Evolutionary conservation across 2,329 filamentous ascomycete species (phyloP).

Genomic region (Sporothrix euskadiensis): DNA sequence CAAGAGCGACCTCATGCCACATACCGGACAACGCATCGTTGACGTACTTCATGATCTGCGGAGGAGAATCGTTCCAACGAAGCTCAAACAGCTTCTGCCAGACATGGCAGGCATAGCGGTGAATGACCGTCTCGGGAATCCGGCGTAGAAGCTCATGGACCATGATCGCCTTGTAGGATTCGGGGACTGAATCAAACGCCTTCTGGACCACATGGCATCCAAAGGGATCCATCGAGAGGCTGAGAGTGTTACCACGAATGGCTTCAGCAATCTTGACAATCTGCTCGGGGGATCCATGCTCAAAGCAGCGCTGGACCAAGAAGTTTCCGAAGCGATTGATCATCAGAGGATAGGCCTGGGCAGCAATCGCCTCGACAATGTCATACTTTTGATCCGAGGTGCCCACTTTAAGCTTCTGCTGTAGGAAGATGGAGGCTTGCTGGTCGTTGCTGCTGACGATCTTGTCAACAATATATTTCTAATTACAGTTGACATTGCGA

Average conservation of each 20-base stretch:
- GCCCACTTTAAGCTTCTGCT: conserved; percentile 97
- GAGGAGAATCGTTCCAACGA: conserved; percentile 89
- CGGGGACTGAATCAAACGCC: conserved; percentile 94
- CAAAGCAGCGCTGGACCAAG: conserved; percentile 96
- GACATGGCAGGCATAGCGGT: conserved; percentile 97
- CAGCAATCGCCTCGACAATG: conserved; percentile 94
- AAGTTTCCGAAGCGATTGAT: conserved; percentile 99
- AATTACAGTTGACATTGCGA: conserved; percentile 95
- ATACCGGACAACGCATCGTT: conserved; percentile 93
- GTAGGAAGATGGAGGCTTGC: conserved; percentile 96
- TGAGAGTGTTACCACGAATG: conserved; percentile 91
- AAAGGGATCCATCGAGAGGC: conserved; percentile 96
- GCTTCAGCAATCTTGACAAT: conserved; percentile 91
- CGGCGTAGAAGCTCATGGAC: conserved; percentile 94
- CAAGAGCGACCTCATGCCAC: conserved; percentile 98
- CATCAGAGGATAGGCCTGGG: conserved; percentile 94
- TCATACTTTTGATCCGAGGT: conserved; percentile 95
- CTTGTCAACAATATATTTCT: conserved; percentile 99
- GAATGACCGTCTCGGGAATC: conserved; percentile 96
- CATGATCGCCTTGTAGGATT: conserved; percentile 98
- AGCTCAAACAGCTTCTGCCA: conserved; percentile 99
- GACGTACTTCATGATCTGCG: conserved; percentile 98
- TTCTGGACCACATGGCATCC: conserved; percentile 98
- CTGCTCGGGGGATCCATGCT: conserved; percentile 93
- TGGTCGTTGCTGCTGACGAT: conserved; percentile 99